A percentile compares a stretch with the other conserved stretches of the same genome.
Evolutionary conservation across 805 yeast genomes (phyloP).

Genomic region (Sugiyamaella lignohabitans): DNA sequence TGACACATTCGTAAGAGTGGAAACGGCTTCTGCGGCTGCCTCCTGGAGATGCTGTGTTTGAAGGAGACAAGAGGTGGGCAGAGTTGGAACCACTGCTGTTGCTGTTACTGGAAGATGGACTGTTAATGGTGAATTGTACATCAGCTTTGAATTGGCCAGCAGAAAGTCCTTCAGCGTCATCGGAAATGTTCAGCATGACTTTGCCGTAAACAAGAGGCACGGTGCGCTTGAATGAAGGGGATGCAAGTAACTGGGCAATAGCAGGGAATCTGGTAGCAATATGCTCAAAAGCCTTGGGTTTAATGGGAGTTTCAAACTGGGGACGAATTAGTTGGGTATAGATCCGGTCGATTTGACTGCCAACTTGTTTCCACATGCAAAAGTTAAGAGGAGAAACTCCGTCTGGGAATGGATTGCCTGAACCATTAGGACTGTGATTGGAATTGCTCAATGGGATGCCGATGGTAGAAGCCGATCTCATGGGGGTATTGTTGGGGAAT

Average conservation of each 20-base stretch:
- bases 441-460: neutral
- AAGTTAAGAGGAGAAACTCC: slow-evolving; percentile 20
- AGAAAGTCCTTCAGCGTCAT: slow-evolving; percentile 4
- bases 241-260: slow-evolving; percentile 18
- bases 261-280: slow-evolving; percentile 26
- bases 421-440: neutral
- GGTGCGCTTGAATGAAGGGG: slow-evolving; percentile 14
- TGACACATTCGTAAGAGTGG: slow-evolving; percentile 28
- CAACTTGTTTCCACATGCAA: slow-evolving; percentile 26
- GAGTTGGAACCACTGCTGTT: neutral
- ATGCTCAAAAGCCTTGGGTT: slow-evolving; percentile 23
- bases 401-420: neutral
- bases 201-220: slow-evolving; percentile 30
- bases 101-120: neutral
- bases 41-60: neutral
- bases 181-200: slow-evolving; percentile 24
- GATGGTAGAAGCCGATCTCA: slow-evolving; percentile 3
- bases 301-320: slow-evolving; percentile 31
- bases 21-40: slow-evolving; percentile 2
- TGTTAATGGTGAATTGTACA: slow-evolving; percentile 14
- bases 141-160: slow-evolving; percentile 15
- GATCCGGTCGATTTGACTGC: slow-evolving; percentile 18
- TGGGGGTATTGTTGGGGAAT: neutral
- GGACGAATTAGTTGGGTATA: slow-evolving; percentile 32
- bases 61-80: slow-evolving; percentile 7